Evolutionary conservation across 345 rosid genomes (phyloP).

Genomic region (Sisymbrium irio): DNA sequence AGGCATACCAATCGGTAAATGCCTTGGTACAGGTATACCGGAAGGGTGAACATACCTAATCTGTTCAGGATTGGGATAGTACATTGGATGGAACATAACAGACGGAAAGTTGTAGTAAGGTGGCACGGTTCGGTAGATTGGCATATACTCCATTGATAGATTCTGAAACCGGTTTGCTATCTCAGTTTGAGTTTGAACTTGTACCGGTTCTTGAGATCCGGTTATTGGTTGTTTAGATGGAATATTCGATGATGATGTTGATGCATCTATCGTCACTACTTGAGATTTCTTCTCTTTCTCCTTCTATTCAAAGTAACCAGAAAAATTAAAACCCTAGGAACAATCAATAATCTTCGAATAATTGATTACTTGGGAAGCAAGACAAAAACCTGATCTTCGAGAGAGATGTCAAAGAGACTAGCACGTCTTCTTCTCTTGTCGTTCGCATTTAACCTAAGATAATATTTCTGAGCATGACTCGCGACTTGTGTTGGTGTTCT

Average conservation of each 20-base stretch:
- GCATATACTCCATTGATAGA: conserved; percentile 24
- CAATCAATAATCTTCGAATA: not conserved
- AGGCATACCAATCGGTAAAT: conserved; percentile 24
- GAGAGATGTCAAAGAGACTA: conserved; percentile 56
- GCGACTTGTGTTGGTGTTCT: conserved; percentile 71
- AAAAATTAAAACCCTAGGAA: not conserved
- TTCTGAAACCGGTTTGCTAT: conserved; percentile 29
- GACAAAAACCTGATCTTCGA: conserved; percentile 29
- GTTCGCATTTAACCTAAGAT: conserved; percentile 36
- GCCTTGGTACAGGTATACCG: conserved; percentile 36
- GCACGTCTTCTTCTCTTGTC: conserved; percentile 53
- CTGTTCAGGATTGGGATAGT: conserved; percentile 16
- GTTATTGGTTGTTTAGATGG: conserved; percentile 2
- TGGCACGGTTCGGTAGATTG: conserved; percentile 24
- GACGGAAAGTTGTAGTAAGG: conserved; percentile 15
- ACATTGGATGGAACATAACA: conserved; percentile 25
- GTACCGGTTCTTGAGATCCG: conserved; percentile 19
- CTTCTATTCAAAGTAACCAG: not conserved
- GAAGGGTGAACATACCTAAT: conserved; percentile 34
- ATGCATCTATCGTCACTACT: not conserved
- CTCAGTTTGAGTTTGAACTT: conserved; percentile 21
- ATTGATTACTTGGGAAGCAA: conserved; percentile 4
- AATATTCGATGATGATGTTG: not conserved
- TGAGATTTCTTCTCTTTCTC: conserved; percentile 8
- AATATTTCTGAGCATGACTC: conserved; percentile 76